Evolutionary conservation across 805 yeast genomes (phyloP).

Genomic region (Kodamaea kaohsiungensis): DNA sequence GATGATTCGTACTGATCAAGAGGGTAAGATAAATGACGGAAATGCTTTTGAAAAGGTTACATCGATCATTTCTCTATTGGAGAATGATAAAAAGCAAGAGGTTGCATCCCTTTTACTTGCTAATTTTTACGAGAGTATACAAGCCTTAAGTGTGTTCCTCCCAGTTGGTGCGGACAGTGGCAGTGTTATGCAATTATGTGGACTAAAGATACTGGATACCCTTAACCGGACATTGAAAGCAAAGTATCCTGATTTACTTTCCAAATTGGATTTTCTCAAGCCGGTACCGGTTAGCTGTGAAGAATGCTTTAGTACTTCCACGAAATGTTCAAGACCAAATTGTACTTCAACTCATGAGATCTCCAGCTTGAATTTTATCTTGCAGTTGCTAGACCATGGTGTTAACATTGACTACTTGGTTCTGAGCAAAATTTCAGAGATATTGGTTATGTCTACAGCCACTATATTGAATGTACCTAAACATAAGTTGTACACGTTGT

Average conservation of each 20-base stretch:
- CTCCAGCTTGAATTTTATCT: constrained; percentile 14
- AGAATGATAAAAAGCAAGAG: not conserved
- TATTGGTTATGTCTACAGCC: not conserved
- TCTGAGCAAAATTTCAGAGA: not conserved
- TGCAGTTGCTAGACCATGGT: constrained; percentile 27
- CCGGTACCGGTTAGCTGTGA: not conserved
- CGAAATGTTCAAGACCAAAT: not conserved
- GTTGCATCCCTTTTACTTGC: constrained; percentile 1
- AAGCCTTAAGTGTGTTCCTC: not conserved
- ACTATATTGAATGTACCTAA: constrained; percentile 5
- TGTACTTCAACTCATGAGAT: not conserved
- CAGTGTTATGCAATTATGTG: not conserved
- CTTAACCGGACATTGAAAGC: not conserved
- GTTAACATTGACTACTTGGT: constrained; percentile 11
- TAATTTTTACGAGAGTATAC: not conserved
- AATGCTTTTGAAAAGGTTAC: not conserved
- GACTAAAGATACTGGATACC: not conserved
- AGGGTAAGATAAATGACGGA: not conserved
- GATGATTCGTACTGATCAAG: not conserved
- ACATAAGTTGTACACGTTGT: constrained; percentile 17
- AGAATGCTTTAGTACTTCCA: not conserved
- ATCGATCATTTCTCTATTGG: not conserved
- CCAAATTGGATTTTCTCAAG: not conserved
- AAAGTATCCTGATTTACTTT: not conserved
- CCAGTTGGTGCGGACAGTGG: not conserved